Conservation (phyloP, 345 rosid species). For the Populus tremula region DNA sequence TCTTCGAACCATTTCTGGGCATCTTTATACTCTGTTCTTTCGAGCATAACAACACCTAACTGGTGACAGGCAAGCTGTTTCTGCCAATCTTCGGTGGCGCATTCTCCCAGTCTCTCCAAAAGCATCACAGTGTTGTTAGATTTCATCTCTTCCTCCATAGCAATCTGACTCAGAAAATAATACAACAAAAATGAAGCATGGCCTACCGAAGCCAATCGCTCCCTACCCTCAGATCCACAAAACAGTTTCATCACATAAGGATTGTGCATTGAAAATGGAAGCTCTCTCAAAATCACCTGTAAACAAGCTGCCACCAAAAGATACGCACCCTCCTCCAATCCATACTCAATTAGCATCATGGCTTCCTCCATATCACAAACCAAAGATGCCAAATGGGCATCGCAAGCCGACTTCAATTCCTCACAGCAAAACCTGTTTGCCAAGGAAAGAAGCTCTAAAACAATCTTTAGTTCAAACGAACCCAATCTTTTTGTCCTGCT, state of each 20-base stretch:
- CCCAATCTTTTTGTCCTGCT: constrained; percentile 63
- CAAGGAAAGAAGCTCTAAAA: constrained; percentile 76
- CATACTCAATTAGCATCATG: constrained; percentile 64
- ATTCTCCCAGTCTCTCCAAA: constrained; percentile 71
- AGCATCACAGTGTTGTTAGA: constrained; percentile 88
- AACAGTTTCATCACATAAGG: constrained; percentile 59
- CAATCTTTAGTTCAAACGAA: constrained; percentile 42
- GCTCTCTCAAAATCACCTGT: constrained; percentile 76
- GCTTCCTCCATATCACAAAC: constrained; percentile 64
- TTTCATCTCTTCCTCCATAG: constrained; percentile 79
- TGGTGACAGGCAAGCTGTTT: constrained; percentile 81
- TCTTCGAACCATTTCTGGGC: constrained; percentile 77
- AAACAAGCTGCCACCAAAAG: constrained; percentile 88
- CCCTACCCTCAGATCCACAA: constrained; percentile 60
- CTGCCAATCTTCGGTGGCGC: constrained; percentile 69
- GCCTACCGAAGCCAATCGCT: constrained; percentile 58
- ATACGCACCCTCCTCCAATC: constrained; percentile 67
- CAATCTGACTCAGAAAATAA: constrained; percentile 72
- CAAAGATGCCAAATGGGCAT: constrained; percentile 58
- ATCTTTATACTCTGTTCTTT: constrained; percentile 82
- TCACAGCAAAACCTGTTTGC: constrained; percentile 84
- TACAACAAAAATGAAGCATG: constrained; percentile 79
- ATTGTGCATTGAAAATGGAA: constrained; percentile 65
- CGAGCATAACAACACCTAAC: constrained; percentile 85
- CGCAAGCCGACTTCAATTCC: constrained; percentile 76